phyloP scores from a whole-genome alignment of 192 early-diverging fungal species.

The Linnemannia zychae region DNA sequence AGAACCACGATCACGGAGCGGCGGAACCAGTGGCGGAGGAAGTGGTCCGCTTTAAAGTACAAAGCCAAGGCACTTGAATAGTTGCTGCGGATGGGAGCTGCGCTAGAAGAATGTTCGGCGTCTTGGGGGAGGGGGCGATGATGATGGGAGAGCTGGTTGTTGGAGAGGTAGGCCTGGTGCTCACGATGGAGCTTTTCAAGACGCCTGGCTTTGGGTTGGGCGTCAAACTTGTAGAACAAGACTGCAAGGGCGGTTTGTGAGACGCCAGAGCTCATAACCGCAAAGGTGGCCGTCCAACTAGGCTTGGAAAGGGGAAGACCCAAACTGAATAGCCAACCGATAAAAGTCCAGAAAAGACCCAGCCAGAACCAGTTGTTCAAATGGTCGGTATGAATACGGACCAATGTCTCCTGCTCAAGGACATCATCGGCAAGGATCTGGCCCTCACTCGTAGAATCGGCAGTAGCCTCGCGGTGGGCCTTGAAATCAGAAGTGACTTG shows the following conservation, averaged over 20 bases:
- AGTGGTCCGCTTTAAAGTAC: constrained; percentile 32
- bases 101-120: not conserved
- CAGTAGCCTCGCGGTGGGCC: constrained; percentile 8
- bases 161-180: constrained; percentile 20
- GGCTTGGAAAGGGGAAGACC: constrained; percentile 66
- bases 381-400: constrained; percentile 28
- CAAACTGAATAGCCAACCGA: constrained; percentile 41
- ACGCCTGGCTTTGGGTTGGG: constrained; percentile 39
- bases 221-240: constrained; percentile 61
- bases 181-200: constrained; percentile 26
- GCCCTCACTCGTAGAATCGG: not conserved
- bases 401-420: constrained; percentile 33
- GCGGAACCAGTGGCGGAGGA: constrained; percentile 50
- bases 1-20: constrained; percentile 24
- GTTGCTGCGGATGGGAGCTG: not conserved
- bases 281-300: constrained; percentile 70
- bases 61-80: constrained; percentile 27
- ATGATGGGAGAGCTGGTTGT: constrained; percentile 25
- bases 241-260: constrained; percentile 51
- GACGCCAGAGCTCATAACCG: constrained; percentile 52
- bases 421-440: constrained; percentile 15
- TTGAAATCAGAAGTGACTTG: constrained; percentile 29
- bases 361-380: constrained; percentile 48
- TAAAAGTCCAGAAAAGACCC: constrained; percentile 46
- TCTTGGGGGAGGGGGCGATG: not conserved